Base-by-base conservation (phyloP, 75 land plant species). In the Pinus albicaulis region DNA sequence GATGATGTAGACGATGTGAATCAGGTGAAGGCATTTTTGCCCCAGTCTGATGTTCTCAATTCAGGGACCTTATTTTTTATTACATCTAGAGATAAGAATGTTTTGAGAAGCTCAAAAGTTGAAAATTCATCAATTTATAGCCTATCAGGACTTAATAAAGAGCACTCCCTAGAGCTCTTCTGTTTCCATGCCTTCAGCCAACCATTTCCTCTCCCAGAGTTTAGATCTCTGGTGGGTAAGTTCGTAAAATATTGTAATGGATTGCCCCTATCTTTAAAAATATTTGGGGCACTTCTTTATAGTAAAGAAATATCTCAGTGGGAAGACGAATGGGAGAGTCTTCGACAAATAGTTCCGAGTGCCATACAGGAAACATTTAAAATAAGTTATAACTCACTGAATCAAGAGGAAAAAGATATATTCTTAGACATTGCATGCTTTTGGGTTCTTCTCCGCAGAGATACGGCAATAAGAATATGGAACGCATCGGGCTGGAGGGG, bases 381-480 rank as follows among this genome's bases (percentile, higher is more conserved):
- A 36, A 34, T 65, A 13, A 65, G 69, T n/a, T 65, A 31, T 8
- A 20, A 65, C 20, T 6, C 69, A 19, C 69, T 65, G 7, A n/a
- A 36, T 19, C 17, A 10, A 13, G 69, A 65, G 41, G 69, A 38
- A 8, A 65, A 6, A 34, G 69, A 65, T 36, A 65, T 36, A 36
- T 65, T 65, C 69, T 20, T 65, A 7, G 69, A 65, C 69, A 65
- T 65, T 16, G 38, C 69, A 25, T 65, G 69, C 3, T 36, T 65
- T 34, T 65, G 36, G 2, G 4, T 7, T n/a, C n/a, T 0, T 10
- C 10, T 5, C n/a, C n/a, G n/a, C n/a, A n/a, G n/a, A n/a, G 19
- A 34, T 17, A 19, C 13, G n/a, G 41, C 36, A 7, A 19, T 65
- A 16, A 65, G 12, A 7, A 65, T 65, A 17, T 65, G 69, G 69